Conservation (phyloP, 768 basidiomycete species). For the Mycena belliarum region DNA sequence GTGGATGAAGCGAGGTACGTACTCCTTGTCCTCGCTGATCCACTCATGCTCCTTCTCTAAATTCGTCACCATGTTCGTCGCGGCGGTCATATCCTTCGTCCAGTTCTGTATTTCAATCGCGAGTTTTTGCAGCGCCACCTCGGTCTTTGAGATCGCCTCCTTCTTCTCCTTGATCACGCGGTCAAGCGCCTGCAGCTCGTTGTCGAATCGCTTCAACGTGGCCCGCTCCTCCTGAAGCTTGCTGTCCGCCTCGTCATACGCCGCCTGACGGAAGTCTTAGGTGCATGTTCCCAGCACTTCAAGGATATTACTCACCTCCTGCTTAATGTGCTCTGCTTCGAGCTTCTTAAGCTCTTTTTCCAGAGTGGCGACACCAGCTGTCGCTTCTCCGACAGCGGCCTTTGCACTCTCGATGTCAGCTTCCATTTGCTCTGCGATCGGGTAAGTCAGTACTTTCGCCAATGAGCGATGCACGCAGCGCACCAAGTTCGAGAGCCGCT, state of each 20-base stretch:
- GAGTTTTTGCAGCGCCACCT: slow-evolving; percentile 62
- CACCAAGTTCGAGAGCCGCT: slow-evolving; percentile 84
- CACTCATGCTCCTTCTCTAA: slow-evolving; percentile 86
- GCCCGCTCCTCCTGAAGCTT: slow-evolving; percentile 85
- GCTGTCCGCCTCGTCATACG: slow-evolving; percentile 64
- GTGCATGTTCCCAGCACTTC: background rate
- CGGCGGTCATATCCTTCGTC: slow-evolving; percentile 63
- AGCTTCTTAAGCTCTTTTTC: slow-evolving; percentile 66
- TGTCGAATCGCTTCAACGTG: slow-evolving; percentile 84
- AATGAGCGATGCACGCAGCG: slow-evolving; percentile 23
- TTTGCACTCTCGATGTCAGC: slow-evolving; percentile 64
- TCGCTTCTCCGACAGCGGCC: slow-evolving; percentile 41
- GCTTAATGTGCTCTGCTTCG: slow-evolving; percentile 44
- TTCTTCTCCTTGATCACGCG: slow-evolving; percentile 81
- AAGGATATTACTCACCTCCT: slow-evolving; percentile 38
- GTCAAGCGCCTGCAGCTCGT: slow-evolving; percentile 84
- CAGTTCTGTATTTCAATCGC: slow-evolving; percentile 69
- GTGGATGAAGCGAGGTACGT: background rate
- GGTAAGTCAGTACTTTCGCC: background rate
- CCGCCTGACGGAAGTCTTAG: slow-evolving; percentile 37
- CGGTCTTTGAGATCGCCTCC: slow-evolving; percentile 63
- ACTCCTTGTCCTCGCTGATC: slow-evolving; percentile 90
- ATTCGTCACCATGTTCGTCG: slow-evolving; percentile 50
- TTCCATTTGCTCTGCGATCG: slow-evolving; percentile 72
- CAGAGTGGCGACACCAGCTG: slow-evolving; percentile 50